A percentile compares a stretch with the other conserved stretches of the same genome.
Evolutionary conservation across 139 green algal species (phyloP).

Genomic region (Tetratostichococcus sp.): DNA sequence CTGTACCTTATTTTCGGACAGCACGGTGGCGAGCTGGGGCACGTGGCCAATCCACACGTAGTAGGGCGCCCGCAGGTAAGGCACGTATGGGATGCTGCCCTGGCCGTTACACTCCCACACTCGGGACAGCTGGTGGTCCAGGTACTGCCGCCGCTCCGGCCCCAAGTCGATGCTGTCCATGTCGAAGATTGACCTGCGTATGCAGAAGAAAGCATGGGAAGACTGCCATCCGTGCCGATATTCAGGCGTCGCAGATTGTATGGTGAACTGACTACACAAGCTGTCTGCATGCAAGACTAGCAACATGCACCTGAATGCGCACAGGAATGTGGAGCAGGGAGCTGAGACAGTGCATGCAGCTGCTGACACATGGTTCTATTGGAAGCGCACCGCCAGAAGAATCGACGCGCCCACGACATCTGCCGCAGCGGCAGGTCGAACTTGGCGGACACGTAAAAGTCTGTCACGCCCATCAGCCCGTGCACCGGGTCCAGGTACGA

Average conservation of each 20-base stretch:
- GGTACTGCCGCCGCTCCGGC: constrained; percentile 86
- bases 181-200: constrained; percentile 75
- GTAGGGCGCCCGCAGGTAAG: constrained; percentile 87
- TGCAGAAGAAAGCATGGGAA: not conserved
- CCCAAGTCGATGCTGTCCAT: constrained; percentile 96
- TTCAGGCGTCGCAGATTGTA: too few species aligned
- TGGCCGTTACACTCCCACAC: constrained; percentile 88
- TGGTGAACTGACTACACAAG: too few species aligned
- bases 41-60: constrained; percentile 88
- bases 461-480: constrained; percentile 84
- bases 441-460: constrained; percentile 90
- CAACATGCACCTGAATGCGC: too few species aligned
- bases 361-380: too few species aligned
- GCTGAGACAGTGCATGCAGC: too few species aligned
- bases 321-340: too few species aligned
- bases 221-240: too few species aligned
- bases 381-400: constrained; percentile 87
- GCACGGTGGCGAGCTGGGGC: constrained; percentile 35
- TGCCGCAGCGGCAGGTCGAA: constrained; percentile 93
- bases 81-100: constrained; percentile 92
- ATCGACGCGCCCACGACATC: constrained; percentile 77
- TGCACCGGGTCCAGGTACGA: constrained; percentile 70
- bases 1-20: constrained; percentile 46
- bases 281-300: too few species aligned
- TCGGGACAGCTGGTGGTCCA: constrained; percentile 84